A percentile compares a stretch with the other conserved stretches of the same genome.
These are phyloP conservation scores for Trichoderma harzianum DNA, from an alignment of 2,329 filamentous ascomycete species.

Conservation along the genomic window DNA sequence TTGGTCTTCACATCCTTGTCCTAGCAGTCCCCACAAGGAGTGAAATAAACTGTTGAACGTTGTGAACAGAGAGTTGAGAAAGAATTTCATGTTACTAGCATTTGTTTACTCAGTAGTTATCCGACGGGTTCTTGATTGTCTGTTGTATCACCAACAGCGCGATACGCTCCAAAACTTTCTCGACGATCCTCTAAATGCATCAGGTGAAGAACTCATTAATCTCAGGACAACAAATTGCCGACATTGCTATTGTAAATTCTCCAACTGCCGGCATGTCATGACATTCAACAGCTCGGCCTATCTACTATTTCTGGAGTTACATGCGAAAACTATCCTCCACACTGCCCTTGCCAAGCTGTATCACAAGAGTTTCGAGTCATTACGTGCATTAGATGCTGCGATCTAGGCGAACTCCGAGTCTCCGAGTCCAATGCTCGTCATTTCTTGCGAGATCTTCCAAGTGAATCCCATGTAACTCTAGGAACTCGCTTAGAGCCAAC, in stretches of 20 bases:
- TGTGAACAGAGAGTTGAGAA: background rate
- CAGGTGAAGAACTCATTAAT: background rate
- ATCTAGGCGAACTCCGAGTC: background rate
- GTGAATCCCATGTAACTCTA: background rate
- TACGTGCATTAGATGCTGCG: background rate
- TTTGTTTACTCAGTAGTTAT: background rate
- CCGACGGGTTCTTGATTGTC: background rate
- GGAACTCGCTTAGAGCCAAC: background rate
- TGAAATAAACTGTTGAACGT: background rate
- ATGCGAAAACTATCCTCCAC: background rate
- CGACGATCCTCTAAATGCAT: background rate
- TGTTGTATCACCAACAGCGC: background rate
- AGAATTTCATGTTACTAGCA: background rate
- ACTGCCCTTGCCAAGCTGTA: background rate
- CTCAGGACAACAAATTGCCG: background rate
- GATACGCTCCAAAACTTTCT: background rate
- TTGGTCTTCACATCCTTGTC: background rate
- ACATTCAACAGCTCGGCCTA: background rate
- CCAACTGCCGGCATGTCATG: background rate
- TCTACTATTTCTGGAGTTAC: background rate
- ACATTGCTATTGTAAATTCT: background rate
- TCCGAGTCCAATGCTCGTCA: background rate
- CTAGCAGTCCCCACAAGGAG: background rate
- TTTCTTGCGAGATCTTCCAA: background rate
- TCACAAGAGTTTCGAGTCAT: background rate